Conservation (phyloP, 805 yeast genomes). For the Pichia pseudocactophila region DNA sequence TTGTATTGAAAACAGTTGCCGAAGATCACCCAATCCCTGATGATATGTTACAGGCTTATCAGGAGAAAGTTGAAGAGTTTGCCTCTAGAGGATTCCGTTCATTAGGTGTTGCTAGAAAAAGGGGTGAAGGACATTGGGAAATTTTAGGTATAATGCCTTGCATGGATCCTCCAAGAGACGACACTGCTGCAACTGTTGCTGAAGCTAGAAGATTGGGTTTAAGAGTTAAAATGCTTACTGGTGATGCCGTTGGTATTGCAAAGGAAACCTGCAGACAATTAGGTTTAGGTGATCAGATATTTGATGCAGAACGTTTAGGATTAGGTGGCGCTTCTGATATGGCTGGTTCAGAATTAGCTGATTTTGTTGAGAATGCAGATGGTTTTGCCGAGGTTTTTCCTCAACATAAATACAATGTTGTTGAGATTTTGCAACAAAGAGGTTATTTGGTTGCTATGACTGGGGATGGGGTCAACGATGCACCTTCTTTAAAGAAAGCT, state of each 20-base stretch:
- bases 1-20: constrained; percentile 91
- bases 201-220: constrained; percentile 89
- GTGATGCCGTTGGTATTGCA: constrained; percentile 98
- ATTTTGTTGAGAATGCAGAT: constrained; percentile 92
- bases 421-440: constrained; percentile 86
- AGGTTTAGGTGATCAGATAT: constrained; percentile 91
- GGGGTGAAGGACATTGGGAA: constrained; percentile 98
- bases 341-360: constrained; percentile 95
- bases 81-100: constrained; percentile 98
- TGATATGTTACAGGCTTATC: constrained; percentile 86
- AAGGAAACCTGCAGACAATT: constrained; percentile 96
- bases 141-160: constrained; percentile 96
- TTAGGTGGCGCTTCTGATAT: constrained; percentile 84
- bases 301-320: constrained; percentile 94
- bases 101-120: constrained; percentile 96
- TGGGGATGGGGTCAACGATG: constrained; percentile 98
- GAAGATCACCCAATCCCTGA: constrained; percentile 94
- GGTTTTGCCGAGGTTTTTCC: constrained; percentile 98
- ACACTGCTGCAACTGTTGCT: constrained; percentile 85
- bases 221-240: constrained; percentile 94
- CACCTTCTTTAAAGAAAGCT: constrained; percentile 91
- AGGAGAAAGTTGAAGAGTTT: constrained; percentile 93
- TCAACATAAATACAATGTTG: constrained; percentile 90
- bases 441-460: constrained; percentile 97
- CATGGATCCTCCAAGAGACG: constrained; percentile 98